Evolutionary conservation across 2,329 filamentous ascomycete species (phyloP).

Genomic region (Aspergillus sp.): DNA sequence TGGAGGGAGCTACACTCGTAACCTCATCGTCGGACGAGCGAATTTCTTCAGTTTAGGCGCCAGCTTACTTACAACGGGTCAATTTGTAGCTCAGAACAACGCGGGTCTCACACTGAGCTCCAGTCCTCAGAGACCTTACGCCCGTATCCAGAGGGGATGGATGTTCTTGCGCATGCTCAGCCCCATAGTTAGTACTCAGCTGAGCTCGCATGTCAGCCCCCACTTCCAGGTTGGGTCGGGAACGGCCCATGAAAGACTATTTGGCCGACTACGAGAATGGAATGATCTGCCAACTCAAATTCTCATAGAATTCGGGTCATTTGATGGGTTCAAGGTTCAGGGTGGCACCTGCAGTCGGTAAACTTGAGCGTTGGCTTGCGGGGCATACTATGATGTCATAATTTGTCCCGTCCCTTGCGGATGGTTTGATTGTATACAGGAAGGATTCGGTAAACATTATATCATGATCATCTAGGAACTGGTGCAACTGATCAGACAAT

Average conservation of each 20-base stretch:
- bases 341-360: too few relatives aligned
- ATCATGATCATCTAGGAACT: background rate
- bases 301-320: background rate
- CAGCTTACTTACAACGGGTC: background rate
- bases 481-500: background rate
- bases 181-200: background rate
- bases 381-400: background rate
- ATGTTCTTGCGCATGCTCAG: background rate
- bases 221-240: background rate
- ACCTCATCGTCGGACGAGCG: background rate
- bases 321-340: background rate
- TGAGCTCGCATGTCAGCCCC: background rate
- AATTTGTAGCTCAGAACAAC: background rate
- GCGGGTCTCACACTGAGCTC: too few relatives aligned
- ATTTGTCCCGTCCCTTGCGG: background rate
- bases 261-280: background rate
- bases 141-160: background rate
- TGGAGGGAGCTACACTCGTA: background rate
- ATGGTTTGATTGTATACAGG: background rate
- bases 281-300: conserved; percentile 6
- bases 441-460: background rate
- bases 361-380: background rate
- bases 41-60: background rate
- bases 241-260: background rate
- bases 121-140: background rate